phyloP scores from a whole-genome alignment of 169 alveolate genomes.

The Eimeria maxima region DNA sequence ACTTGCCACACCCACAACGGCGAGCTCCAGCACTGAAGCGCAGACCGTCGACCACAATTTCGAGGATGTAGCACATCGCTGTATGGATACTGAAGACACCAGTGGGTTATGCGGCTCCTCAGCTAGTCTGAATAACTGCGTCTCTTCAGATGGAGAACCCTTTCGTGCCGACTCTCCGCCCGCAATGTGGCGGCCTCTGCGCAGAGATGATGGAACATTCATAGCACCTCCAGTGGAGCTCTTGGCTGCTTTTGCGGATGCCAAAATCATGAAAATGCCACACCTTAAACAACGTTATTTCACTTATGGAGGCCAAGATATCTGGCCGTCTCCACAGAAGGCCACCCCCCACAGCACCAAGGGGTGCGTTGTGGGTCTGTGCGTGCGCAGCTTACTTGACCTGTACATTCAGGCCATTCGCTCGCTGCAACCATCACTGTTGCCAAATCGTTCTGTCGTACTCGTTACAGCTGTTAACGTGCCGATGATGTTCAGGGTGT shows the following conservation, averaged over 20 bases:
- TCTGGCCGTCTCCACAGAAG: not conserved
- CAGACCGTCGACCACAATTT: not conserved
- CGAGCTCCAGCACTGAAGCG: not conserved
- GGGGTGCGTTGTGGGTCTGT: conserved; percentile 74
- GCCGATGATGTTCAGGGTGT: conserved; percentile 72
- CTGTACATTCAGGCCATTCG: conserved; percentile 67
- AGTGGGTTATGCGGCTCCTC: not conserved
- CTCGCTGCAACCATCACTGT: conserved; percentile 25
- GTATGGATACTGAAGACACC: not conserved
- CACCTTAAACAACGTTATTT: not conserved
- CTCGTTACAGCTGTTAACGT: conserved; percentile 67
- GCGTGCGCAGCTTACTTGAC: conserved; percentile 69
- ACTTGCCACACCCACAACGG: not conserved
- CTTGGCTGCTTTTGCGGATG: conserved; percentile 58
- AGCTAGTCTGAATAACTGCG: too few species aligned
- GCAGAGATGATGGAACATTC: conserved; percentile 34
- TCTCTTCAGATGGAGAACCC: not conserved
- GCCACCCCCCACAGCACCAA: not conserved
- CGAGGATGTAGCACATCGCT: not conserved
- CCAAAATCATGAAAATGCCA: not conserved
- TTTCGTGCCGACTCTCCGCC: not conserved
- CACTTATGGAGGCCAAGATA: not conserved
- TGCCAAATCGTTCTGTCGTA: conserved; percentile 53
- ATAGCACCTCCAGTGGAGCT: conserved; percentile 71
- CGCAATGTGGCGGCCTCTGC: not conserved